Base-by-base conservation (phyloP, 106 monocot genomes). In the Agapanthus africanus region DNA sequence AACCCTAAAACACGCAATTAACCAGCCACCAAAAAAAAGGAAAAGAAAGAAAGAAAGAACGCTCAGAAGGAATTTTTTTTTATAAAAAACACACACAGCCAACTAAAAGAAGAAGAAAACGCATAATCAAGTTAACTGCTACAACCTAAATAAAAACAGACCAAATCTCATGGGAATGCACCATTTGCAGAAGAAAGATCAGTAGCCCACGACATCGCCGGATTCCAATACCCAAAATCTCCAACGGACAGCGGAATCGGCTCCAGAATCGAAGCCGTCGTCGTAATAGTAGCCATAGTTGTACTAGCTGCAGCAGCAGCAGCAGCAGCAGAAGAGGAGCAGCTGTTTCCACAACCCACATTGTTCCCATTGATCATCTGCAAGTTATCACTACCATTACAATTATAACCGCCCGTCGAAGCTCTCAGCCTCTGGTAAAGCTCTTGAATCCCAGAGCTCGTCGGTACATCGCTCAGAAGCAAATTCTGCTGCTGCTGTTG, bases 211-310 rank as follows among this genome's bases (percentile, higher is more conserved):
- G 46, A 26, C 27, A 66, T 39, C 4, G 60, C 57, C 63, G 74
- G 67, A 63, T 79, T 78, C 83, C 83, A 83, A 51, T 68, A 71
- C 1, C 70, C 77, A 6, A 87, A 68, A 27, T 87, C 86, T 0
- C 39, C 39, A 6, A 47, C 68, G 18, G 35, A 16, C 46, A 79
- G 27, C 3, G 67, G 76, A 47, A 64, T 46, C 27, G 70, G 44
- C 10, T 85, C 81, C 78, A 74, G 36, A 11, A 71, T 44, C 6
- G 69, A 50, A 68, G 66, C 46, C 9, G 42, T 25, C 42, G 42
- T 16, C 3, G 37, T 38, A 21, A n/a, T 38, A 11, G 32, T 34
- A 21, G 49, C 5, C 57, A 41, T 7, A n/a, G n/a, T n/a, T n/a
- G n/a, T n/a, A n/a, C n/a, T n/a, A n/a, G n/a, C n/a, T n/a, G n/a